Evolutionary conservation across 169 alveolate genomes (phyloP), one percentile per base, ranked within the genome.

Genomic region (Prorocentrum cordatum): DNA sequence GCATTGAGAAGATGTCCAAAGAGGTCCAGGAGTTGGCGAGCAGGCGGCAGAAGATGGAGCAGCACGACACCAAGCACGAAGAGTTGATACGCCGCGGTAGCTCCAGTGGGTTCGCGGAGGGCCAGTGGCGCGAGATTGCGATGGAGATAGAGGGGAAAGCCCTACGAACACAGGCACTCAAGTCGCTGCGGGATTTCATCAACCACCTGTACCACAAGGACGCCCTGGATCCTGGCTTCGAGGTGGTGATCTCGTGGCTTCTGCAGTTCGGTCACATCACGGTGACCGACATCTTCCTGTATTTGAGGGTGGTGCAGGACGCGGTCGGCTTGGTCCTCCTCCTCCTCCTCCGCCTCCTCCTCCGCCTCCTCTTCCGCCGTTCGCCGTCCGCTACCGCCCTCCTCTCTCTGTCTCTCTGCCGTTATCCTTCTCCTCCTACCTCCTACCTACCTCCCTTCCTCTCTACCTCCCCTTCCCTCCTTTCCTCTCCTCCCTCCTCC

Each of bases 31-130:
- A 26, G 20, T 59, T 62, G 22, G 39, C 58, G 9, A 54, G 42
- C 73, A 77, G 35, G 54, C 70, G 87, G 20, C 54, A 27, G 66
- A 77, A 77, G 45, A 59, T 77, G 24, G 87, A 58, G 58, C 73
- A 77, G 73, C 87, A 77, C 20, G 87, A 77, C 22, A 9, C 54
- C 26, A 36, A 33, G 62, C 73, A 77, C 29, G 87, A 72, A 12
- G 87, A 77, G 47, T 22, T 45, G 33, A 77, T 77, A 16, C 54
- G 87, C 45, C 72, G 87, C 29, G 59, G 75, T 3, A 73, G 73
- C 1, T 29, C 87, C 9, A 73, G 75, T 35, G 16, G 62, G 4
- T 10, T 77, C 3, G 87, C 59, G 45, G 87, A 72, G 12, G n/a
- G 50, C 3, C 87, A 73, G 14, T 77, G 87, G 87, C 75, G 38